A percentile compares a stretch with the other conserved stretches of the same genome.
phyloP scores from a whole-genome alignment of 148 eudicot species.

The Heliamphora exappendiculata region DNA sequence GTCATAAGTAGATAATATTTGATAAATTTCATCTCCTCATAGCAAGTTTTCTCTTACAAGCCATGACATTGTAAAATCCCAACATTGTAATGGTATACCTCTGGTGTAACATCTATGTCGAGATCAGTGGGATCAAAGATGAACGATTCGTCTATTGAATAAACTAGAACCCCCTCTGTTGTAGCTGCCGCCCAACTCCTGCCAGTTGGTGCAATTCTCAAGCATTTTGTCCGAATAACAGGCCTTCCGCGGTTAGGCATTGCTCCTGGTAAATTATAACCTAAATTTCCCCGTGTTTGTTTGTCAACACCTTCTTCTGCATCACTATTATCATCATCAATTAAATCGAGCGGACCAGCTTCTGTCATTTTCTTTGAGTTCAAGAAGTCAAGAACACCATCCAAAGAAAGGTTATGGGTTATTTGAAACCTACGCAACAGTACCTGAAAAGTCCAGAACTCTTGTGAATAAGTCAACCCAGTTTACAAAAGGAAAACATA shows the following conservation, averaged over 20 bases:
- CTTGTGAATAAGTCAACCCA: background rate
- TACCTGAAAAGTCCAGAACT: conserved; percentile 42
- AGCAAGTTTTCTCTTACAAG: background rate
- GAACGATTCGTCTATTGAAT: conserved; percentile 85
- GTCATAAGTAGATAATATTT: background rate
- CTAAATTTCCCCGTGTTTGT: conserved; percentile 58
- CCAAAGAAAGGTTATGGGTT: conserved; percentile 85
- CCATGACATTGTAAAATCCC: background rate
- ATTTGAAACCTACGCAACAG: conserved; percentile 82
- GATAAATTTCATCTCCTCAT: background rate
- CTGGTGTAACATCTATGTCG: conserved; percentile 94
- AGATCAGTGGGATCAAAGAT: conserved; percentile 98
- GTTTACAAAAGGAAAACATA: background rate
- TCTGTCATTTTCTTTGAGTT: conserved; percentile 97
- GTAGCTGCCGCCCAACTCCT: conserved; percentile 95
- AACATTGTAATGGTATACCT: conserved; percentile 36
- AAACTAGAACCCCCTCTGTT: conserved; percentile 89
- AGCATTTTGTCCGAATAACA: conserved; percentile 70
- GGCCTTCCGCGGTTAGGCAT: conserved; percentile 84
- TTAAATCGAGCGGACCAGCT: conserved; percentile 86
- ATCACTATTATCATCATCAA: conserved; percentile 78
- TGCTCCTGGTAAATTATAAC: conserved; percentile 74
- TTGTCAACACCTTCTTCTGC: conserved; percentile 71
- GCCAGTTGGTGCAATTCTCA: conserved; percentile 90
- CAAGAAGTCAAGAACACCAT: conserved; percentile 86